These are phyloP conservation scores for Maudiozyma saulgeensis DNA, from an alignment of 805 yeast genomes.

Conservation along the genomic window DNA sequence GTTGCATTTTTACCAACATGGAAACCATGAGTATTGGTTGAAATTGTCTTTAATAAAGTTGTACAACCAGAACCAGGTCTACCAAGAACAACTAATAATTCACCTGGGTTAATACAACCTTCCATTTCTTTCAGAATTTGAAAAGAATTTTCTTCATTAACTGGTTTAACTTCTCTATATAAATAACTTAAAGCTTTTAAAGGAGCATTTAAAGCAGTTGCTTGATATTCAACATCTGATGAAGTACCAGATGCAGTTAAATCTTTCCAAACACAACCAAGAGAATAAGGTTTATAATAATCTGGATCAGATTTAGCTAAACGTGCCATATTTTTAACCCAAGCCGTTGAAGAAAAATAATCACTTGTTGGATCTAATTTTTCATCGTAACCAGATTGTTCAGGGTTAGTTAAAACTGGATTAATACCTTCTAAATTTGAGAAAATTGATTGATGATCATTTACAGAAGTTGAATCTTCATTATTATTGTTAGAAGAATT, in stretches of 20 bases:
- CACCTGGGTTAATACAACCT: slow-evolving; percentile 52
- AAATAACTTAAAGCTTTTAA: slow-evolving; percentile 14
- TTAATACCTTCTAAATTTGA: slow-evolving; percentile 10
- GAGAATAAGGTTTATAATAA: slow-evolving; percentile 44
- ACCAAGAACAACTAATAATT: slow-evolving; percentile 63
- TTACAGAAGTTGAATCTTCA: background rate
- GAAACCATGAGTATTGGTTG: slow-evolving; percentile 50
- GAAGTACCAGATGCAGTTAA: slow-evolving; percentile 55
- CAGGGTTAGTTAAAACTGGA: slow-evolving; percentile 9
- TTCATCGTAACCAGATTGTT: slow-evolving; percentile 30
- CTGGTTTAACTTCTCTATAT: slow-evolving; percentile 9
- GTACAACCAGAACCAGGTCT: slow-evolving; percentile 73
- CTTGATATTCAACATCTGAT: slow-evolving; percentile 54
- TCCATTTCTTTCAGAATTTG: slow-evolving; percentile 46
- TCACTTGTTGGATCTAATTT: slow-evolving; percentile 50
- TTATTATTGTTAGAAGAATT: background rate
- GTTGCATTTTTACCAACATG: slow-evolving; percentile 35
- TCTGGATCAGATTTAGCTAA: slow-evolving; percentile 48
- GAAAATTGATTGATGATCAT: slow-evolving; percentile 5
- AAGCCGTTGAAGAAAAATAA: slow-evolving; percentile 45
- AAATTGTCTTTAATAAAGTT: slow-evolving; percentile 47
- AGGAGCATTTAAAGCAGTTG: slow-evolving; percentile 43
- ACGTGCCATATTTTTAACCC: slow-evolving; percentile 54
- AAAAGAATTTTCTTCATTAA: slow-evolving; percentile 26
- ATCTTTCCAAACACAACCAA: slow-evolving; percentile 51